These are phyloP conservation scores for Chlorophyllum brunneum DNA, from an alignment of 768 basidiomycete genomes.

Conservation along the genomic window DNA sequence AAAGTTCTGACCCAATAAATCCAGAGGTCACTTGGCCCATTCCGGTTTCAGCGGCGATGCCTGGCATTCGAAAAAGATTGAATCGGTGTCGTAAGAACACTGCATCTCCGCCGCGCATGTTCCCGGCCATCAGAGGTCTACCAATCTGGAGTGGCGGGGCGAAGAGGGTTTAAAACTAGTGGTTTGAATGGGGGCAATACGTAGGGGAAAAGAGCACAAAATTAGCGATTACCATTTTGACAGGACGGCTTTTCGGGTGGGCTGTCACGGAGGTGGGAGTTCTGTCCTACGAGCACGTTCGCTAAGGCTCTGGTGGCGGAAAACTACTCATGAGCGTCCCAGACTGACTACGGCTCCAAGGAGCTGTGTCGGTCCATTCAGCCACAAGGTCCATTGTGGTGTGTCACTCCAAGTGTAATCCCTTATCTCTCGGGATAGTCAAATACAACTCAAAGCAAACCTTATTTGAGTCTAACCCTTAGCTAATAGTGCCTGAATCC, in stretches of 20 bases:
- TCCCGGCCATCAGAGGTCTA: not conserved
- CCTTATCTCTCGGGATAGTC: not conserved
- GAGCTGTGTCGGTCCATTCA: slow-evolving; percentile 2
- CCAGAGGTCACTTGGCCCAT: not conserved
- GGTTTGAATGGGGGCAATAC: not conserved
- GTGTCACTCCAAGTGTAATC: not conserved
- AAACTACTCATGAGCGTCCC: not conserved
- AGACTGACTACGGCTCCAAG: not conserved
- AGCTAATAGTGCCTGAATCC: not conserved
- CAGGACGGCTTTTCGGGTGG: not conserved
- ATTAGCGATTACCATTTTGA: not conserved
- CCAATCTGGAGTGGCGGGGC: no score
- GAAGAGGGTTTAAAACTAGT: not conserved
- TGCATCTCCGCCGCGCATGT: not conserved
- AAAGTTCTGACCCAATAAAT: not conserved
- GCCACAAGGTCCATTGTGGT: not conserved
- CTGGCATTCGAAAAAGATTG: not conserved
- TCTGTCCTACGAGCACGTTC: no score
- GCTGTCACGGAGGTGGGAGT: not conserved
- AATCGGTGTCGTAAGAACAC: not conserved
- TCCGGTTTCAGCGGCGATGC: slow-evolving; percentile 1
- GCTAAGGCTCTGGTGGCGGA: no score
- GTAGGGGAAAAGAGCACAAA: not conserved
- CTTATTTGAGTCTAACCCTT: slow-evolving; percentile 1
- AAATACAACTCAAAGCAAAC: not conserved